These are phyloP conservation scores for Theileria equi DNA, from an alignment of 169 alveolate species.

Conservation along the genomic window DNA sequence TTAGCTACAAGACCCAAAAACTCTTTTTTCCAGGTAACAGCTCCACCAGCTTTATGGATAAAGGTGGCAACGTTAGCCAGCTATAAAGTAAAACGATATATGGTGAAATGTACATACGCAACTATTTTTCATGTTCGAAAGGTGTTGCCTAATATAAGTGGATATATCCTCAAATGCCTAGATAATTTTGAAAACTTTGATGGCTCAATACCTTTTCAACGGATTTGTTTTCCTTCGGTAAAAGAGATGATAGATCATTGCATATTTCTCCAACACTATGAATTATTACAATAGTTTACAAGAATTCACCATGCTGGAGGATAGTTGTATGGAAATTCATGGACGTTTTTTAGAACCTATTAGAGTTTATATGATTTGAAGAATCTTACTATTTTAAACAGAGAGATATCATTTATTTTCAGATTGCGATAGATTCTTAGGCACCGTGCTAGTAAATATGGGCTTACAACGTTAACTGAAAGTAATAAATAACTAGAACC, in stretches of 20 bases:
- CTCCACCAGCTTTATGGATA: constrained; percentile 35
- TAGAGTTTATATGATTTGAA: constrained; percentile 39
- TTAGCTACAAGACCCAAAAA: constrained; percentile 28
- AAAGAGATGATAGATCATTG: constrained; percentile 7
- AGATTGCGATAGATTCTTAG: constrained; percentile 43
- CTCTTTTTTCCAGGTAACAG: constrained; percentile 13
- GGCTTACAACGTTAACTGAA: constrained; percentile 9
- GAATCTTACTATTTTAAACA: constrained; percentile 53
- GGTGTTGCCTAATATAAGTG: constrained; percentile 30
- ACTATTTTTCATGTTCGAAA: constrained; percentile 41
- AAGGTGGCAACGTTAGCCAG: constrained; percentile 56
- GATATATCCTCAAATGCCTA: constrained; percentile 25
- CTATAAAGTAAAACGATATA: constrained; percentile 2
- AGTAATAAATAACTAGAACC: neutral
- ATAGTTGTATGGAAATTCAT: constrained; percentile 28
- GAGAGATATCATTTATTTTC: constrained; percentile 67
- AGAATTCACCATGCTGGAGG: constrained; percentile 41
- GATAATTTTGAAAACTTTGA: neutral
- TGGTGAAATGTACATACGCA: constrained; percentile 40
- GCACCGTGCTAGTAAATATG: constrained; percentile 42
- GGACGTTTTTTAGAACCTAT: constrained; percentile 17
- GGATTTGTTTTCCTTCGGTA: constrained; percentile 21
- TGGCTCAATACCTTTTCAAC: neutral
- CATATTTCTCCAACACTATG: constrained; percentile 34
- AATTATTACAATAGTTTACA: neutral